These are phyloP conservation scores for Carpinus viminea DNA, from an alignment of 306 rosid genomes.

Conservation along the genomic window DNA sequence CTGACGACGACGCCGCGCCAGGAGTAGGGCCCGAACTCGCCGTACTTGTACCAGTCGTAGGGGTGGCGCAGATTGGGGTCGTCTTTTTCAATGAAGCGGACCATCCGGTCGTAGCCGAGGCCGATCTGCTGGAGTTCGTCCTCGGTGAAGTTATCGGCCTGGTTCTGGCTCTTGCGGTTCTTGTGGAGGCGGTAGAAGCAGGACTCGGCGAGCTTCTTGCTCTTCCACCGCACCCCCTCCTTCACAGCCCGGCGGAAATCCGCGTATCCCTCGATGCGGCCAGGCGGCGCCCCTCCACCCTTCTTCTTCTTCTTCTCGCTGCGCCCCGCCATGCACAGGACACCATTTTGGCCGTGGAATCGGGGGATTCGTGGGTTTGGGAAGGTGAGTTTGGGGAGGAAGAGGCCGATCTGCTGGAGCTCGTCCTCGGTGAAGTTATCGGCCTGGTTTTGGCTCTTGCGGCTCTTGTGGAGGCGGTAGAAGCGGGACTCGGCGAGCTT, in stretches of 20 bases:
- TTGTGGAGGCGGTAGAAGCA: no score
- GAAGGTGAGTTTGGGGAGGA: constrained; percentile 9
- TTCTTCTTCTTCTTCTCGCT: constrained; percentile 67
- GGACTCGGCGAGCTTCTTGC: no score
- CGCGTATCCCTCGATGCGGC: constrained; percentile 66
- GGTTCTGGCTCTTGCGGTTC: constrained; percentile 35
- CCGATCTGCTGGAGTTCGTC: constrained; percentile 81
- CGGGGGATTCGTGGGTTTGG: constrained; percentile 13
- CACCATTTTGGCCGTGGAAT: constrained; percentile 28
- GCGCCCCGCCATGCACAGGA: constrained; percentile 63
- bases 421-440: no score
- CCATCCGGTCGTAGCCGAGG: constrained; percentile 83
- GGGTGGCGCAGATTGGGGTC: constrained; percentile 88
- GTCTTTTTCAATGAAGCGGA: constrained; percentile 84
- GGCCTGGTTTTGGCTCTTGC: no score
- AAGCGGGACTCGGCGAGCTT: no score
- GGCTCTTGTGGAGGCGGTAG: no score
- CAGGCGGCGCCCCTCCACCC: constrained; percentile 43
- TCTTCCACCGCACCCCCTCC: no score
- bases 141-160: constrained; percentile 76
- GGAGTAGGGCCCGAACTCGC: constrained; percentile 80
- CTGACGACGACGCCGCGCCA: constrained; percentile 93
- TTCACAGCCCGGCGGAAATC: no score
- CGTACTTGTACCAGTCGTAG: constrained; percentile 88
- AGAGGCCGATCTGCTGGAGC: no score